Evolutionary conservation across 2,329 filamentous ascomycete genomes (phyloP), one percentile per base, ranked within the genome.

Genomic region (Scytalidium lignicola): DNA sequence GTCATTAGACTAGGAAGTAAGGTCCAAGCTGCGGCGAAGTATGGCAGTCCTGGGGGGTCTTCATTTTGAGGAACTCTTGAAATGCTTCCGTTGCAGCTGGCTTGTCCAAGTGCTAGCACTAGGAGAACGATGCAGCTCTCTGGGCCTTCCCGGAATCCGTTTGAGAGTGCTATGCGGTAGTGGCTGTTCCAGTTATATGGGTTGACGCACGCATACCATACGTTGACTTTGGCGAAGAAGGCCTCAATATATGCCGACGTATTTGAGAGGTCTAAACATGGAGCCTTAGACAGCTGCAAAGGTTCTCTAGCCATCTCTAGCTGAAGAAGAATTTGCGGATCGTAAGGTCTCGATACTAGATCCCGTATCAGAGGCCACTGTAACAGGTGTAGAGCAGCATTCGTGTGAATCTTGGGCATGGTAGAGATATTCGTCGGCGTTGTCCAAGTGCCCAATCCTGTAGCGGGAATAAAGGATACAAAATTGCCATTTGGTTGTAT

Each of bases 121-220:
- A 93, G 74, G 37, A 92, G 72, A 13, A 91, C 88, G 54, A 92
- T 85, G 59, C 88, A 93, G 62, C 86, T 91, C 61, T 92, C 88
- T 0, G 87, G 82, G 1, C 88, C 88, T 58, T 90, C 85, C 32
- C 85, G 79, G 57, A 92, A 91, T 1, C 85, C 83, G 56, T 85
- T 85, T 2, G 85, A 85, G 6, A 90, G 74, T 0, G 88, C 88
- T 3, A 78, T 85, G 22, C 83, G 80, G 63, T 91, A 91, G 63
- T 90, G 85, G 51, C 76, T 82, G 40, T 79, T 75, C 88, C 88
- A 93, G 1, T 83, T 87, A 65, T 88, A 88, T 1, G 88, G 88
- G 62, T 90, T 91, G 28, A 93, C 86, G 58, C 86, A 90, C 9
- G 88, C 88, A 60, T 92, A 92, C 85, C 88, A 92, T 2, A 90